Evolutionary conservation across 257 asterid species (phyloP), one percentile per base, ranked within the genome.

Genomic region (Nicotiana sylvestris): DNA sequence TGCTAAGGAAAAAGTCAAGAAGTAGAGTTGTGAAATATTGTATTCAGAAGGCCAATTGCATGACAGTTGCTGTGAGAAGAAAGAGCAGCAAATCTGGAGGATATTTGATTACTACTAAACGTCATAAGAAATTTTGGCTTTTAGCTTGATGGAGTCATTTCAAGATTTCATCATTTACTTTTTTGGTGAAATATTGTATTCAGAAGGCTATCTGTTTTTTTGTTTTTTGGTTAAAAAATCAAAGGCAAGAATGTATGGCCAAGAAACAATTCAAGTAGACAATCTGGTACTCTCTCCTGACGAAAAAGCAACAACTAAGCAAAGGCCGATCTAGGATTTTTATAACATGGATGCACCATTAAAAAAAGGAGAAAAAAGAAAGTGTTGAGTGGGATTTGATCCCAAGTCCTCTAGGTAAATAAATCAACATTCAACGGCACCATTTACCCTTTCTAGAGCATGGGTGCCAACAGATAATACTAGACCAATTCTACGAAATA

Each of bases 91-190:
- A 88, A 81, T 56, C 85, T 67, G 99, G 99, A 84, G 99, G 99
- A 25, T 95, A 93, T 81, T 83, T 93, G 80, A 93, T 95, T 89
- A 95, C 97, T 15, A 95, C 99, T 3, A 95, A 93, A 82, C 91
- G 96, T 27, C 98, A 95, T 89, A 95, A 93, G 88, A 91, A 93
- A 11, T 93, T 95, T 83, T 95, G 99, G 98, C 98, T 92, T 85
- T 91, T 95, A 82, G 98, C 98, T 58, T 95, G 51, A 27, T 7
- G 39, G 25, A 74, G 6, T 30, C 21, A 46, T 72, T 58, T 21
- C 1, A 70, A n/a, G 29, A 70, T 70, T 43, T 5, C 49, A 11
- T 43, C 3, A 8, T 43, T 43, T 21, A 43, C n/a, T 17, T 70
- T 21, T 70, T 33, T 33, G 6, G 6, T 33, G 37, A 33, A 33